Base-by-base conservation (phyloP, 2,329 filamentous ascomycete genomes). In the Trichophyton schoenleinii region DNA sequence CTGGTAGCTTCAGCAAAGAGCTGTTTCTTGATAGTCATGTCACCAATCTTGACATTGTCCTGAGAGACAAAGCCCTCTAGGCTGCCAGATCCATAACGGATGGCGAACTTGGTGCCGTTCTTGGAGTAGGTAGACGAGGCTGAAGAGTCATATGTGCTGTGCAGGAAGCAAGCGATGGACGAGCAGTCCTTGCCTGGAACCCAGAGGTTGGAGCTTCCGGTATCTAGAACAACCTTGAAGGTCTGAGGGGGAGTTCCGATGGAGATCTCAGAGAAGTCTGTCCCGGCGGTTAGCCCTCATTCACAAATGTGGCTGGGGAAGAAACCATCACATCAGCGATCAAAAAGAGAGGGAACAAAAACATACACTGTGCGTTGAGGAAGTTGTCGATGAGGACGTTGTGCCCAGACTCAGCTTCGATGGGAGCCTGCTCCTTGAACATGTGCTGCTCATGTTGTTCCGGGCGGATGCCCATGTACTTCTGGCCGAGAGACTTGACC, bases 221-320 rank as follows among this genome's bases (percentile, higher is more conserved):
- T 99, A 76, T 99, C 94, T 66, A 99, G 87, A 66, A 99, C 88
- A 68, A 99, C 95, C 84, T 99, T 99, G 86, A 99, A 99, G 68
- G 79, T 82, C 80, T 99, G 94, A 38, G 94, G 87, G 67, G 94
- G 94, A 57, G 87, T 92, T 66, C 94, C 94, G 74, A 99, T 84
- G 68, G 85, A 83, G 75, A 99, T 96, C 77, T 96, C 91, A 68
- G 92, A 95, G 84, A 96, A 99, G 82, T 99, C 91, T 95, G 67
- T 13, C 38, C 7, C 49, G 11, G 41, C 28, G 25, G 57, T 38
- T 38, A 48, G 49, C 41, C 34, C 49, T 67, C 25, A 65, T 53
- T 44, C 57, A 8, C 9, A 36, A 3, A 20, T 38, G 22, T 28
- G 38, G 34, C 34, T 38, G 34, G 34, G 6, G 34, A 3, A 38